phyloP scores from a whole-genome alignment of 2,329 filamentous ascomycete species.

The Cladophialophora exuberans region DNA sequence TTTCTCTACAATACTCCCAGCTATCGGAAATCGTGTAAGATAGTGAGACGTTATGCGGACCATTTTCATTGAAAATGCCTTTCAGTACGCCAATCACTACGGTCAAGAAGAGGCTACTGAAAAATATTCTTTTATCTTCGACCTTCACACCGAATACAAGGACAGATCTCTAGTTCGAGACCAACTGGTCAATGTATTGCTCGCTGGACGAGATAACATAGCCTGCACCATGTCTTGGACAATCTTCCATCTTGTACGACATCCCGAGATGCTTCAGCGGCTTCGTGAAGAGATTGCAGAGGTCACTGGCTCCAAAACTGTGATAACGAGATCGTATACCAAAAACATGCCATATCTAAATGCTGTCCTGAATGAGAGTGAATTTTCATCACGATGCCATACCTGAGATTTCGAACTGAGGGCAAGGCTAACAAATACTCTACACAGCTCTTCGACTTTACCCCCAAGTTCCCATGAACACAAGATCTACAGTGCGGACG shows the following conservation, averaged over 20 bases:
- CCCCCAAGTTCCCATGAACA: slow-evolving; percentile 36
- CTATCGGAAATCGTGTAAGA: slow-evolving; percentile 8
- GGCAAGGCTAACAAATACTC: slow-evolving; percentile 2
- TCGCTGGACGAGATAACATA: slow-evolving; percentile 36
- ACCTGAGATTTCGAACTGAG: background rate
- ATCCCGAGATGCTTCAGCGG: slow-evolving; percentile 52
- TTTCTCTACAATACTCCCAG: slow-evolving; percentile 1
- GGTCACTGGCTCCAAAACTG: slow-evolving; percentile 8
- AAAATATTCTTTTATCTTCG: slow-evolving; percentile 16
- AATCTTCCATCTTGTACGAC: slow-evolving; percentile 43
- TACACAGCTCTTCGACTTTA: slow-evolving; percentile 63
- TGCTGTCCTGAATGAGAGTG: slow-evolving; percentile 51
- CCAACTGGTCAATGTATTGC: slow-evolving; percentile 28
- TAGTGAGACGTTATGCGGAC: slow-evolving; percentile 12
- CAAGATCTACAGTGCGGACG: slow-evolving; percentile 30
- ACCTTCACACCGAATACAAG: slow-evolving; percentile 8
- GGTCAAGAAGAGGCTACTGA: background rate
- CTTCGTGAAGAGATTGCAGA: slow-evolving; percentile 35
- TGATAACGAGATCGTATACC: slow-evolving; percentile 13
- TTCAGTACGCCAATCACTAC: background rate
- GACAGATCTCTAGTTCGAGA: slow-evolving; percentile 8
- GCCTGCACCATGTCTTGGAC: slow-evolving; percentile 28
- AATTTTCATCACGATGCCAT: background rate
- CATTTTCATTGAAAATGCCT: slow-evolving; percentile 12
- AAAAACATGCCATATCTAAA: slow-evolving; percentile 53